Conservation (phyloP, 805 yeast genomes). For the Candida ipomoeae region DNA sequence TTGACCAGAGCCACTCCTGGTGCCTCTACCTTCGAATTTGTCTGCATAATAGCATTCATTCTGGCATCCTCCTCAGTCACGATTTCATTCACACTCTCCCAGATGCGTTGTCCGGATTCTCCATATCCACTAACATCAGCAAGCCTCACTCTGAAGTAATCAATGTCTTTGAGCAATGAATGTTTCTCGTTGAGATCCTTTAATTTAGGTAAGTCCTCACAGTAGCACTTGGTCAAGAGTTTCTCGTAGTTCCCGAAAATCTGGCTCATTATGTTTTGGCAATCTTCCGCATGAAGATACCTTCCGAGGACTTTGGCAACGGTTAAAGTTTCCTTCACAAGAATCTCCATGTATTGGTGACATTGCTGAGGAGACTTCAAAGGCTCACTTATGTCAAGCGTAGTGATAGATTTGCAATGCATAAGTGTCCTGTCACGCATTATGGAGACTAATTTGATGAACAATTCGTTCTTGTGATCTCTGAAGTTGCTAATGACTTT, state of each 20-base stretch:
- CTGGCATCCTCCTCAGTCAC: slow-evolving; percentile 46
- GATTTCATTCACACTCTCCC: slow-evolving; percentile 55
- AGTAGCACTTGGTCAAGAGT: slow-evolving; percentile 47
- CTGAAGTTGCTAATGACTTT: slow-evolving; percentile 38
- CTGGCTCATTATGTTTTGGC: slow-evolving; percentile 41
- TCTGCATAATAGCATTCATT: slow-evolving; percentile 43
- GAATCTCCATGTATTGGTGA: slow-evolving; percentile 59
- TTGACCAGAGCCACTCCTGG: background rate
- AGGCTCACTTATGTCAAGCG: slow-evolving; percentile 49
- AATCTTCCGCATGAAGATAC: slow-evolving; percentile 51
- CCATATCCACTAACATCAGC: slow-evolving; percentile 57
- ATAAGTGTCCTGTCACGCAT: slow-evolving; percentile 60
- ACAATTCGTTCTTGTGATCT: slow-evolving; percentile 62
- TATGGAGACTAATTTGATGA: slow-evolving; percentile 59
- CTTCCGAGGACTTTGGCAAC: slow-evolving; percentile 56
- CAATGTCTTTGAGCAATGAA: slow-evolving; percentile 54
- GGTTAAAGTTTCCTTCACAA: slow-evolving; percentile 64
- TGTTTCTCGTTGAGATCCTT: slow-evolving; percentile 52
- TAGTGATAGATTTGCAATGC: slow-evolving; percentile 46
- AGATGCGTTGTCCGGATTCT: slow-evolving; percentile 56
- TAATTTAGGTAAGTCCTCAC: slow-evolving; percentile 43
- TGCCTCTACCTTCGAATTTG: slow-evolving; percentile 4
- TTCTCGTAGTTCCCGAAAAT: slow-evolving; percentile 59
- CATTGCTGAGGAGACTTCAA: slow-evolving; percentile 43
- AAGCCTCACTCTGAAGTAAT: slow-evolving; percentile 58